These are phyloP conservation scores for Ophiostoma himal-ulmi DNA, from an alignment of 2,329 filamentous ascomycete species.

Conservation along the genomic window DNA sequence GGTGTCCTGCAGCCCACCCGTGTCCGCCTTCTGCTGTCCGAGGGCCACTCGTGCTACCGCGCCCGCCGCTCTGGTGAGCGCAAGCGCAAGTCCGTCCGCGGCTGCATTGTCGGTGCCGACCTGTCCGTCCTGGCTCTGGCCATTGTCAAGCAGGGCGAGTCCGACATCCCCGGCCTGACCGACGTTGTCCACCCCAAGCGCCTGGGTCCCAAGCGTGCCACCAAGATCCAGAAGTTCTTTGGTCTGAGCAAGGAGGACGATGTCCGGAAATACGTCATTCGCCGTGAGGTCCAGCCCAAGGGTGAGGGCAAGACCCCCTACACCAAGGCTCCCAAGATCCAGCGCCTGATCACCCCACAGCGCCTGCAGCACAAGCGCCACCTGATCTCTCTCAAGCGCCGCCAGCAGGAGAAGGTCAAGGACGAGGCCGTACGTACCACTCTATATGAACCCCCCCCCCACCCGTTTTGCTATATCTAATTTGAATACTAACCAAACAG, in stretches of 20 bases:
- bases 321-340: slow-evolving; percentile 99
- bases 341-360: slow-evolving; percentile 98
- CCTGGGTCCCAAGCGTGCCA: slow-evolving; percentile 98
- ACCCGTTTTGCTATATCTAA: background rate
- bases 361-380: slow-evolving; percentile 99
- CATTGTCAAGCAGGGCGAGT: slow-evolving; percentile 97
- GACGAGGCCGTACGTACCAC: slow-evolving; percentile 82
- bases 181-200: slow-evolving; percentile 98
- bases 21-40: slow-evolving; percentile 92
- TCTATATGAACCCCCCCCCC: too few species aligned
- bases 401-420: slow-evolving; percentile 93
- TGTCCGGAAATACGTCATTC: slow-evolving; percentile 99
- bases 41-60: slow-evolving; percentile 99
- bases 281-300: slow-evolving; percentile 95
- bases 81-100: slow-evolving; percentile 98
- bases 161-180: slow-evolving; percentile 90
- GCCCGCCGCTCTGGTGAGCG: slow-evolving; percentile 95
- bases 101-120: slow-evolving; percentile 96
- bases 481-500: slow-evolving; percentile 42
- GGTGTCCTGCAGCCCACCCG: slow-evolving; percentile 97
- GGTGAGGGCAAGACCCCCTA: slow-evolving; percentile 95
- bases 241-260: slow-evolving; percentile 99
- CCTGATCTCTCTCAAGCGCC: slow-evolving; percentile 95
- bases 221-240: slow-evolving; percentile 99
- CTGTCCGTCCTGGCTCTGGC: slow-evolving; percentile 88